Conservation (phyloP, 225 moss, liverwort and hornwort genomes). For the Thuidium tamariscinum region DNA sequence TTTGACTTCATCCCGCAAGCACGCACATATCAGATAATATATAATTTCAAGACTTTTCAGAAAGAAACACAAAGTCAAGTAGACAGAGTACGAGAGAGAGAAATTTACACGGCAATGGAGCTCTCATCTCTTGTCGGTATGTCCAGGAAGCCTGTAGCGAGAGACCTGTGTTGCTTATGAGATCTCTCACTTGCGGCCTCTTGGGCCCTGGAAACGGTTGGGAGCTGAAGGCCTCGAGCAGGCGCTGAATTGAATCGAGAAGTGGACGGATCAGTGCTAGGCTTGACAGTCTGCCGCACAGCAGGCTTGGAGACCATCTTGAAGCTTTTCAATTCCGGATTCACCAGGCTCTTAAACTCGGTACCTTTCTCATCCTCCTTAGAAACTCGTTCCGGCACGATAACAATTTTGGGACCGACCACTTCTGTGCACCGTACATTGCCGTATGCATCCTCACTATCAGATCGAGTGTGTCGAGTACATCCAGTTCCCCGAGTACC, state of each 20-base stretch:
- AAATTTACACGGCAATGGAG: neutral
- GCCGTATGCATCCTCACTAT: neutral
- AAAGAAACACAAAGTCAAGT: neutral
- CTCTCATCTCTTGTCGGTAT: neutral
- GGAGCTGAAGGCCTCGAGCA: neutral
- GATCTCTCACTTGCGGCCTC: neutral
- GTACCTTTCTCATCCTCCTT: neutral
- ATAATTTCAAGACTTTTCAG: neutral
- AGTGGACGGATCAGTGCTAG: neutral
- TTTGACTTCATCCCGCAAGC: neutral
- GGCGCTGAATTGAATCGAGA: neutral
- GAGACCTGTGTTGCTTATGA: neutral
- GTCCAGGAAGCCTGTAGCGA: neutral
- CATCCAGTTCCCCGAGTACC: neutral
- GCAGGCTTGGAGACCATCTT: slow-evolving; percentile 7
- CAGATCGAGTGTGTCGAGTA: neutral
- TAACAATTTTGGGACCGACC: neutral
- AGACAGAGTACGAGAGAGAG: neutral
- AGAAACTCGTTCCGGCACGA: neutral
- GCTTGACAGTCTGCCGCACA: neutral
- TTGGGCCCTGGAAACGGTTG: neutral
- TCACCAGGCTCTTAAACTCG: neutral
- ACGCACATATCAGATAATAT: neutral
- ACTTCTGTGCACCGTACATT: slow-evolving; percentile 3
- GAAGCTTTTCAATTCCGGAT: slow-evolving; percentile 16